phyloP scores from a whole-genome alignment of 1,284 basidiomycete genomes.

The Vanrija sp. region DNA sequence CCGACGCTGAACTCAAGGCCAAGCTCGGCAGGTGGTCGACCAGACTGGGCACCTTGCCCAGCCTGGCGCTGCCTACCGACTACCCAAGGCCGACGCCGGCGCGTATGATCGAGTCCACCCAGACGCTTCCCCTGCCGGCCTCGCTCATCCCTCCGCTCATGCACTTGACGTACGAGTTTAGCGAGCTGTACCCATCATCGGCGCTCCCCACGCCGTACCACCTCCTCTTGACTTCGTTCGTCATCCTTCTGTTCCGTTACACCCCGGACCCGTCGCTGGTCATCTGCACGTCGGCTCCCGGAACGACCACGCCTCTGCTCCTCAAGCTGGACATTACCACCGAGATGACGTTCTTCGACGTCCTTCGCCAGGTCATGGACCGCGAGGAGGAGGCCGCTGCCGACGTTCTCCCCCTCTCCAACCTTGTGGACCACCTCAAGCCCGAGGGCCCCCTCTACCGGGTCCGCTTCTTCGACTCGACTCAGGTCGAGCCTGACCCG shows the following conservation, averaged over 20 bases:
- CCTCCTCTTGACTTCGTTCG: constrained; percentile 84
- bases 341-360: constrained; percentile 83
- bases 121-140: constrained; percentile 59
- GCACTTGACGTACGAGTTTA: constrained; percentile 67
- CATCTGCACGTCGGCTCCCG: constrained; percentile 78
- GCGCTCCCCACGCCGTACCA: constrained; percentile 78
- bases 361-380: constrained; percentile 59
- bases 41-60: constrained; percentile 63
- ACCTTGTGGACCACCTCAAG: constrained; percentile 66
- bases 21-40: constrained; percentile 47
- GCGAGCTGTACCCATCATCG: constrained; percentile 44
- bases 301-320: constrained; percentile 74
- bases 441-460: constrained; percentile 71
- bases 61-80: constrained; percentile 91
- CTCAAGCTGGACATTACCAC: constrained; percentile 82
- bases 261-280: constrained; percentile 94
- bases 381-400: constrained; percentile 79
- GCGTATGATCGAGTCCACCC: constrained; percentile 73
- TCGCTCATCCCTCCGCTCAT: constrained; percentile 44
- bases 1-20: constrained; percentile 17
- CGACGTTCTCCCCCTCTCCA: constrained; percentile 79
- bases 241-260: constrained; percentile 86
- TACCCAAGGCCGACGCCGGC: constrained; percentile 78
- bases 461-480: constrained; percentile 85
- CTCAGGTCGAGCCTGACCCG: constrained; percentile 68